A percentile compares a stretch with the other conserved stretches of the same genome.
Evolutionary conservation across 139 green algal species (phyloP).

Genomic region (Prasinococcaceae sp.): DNA sequence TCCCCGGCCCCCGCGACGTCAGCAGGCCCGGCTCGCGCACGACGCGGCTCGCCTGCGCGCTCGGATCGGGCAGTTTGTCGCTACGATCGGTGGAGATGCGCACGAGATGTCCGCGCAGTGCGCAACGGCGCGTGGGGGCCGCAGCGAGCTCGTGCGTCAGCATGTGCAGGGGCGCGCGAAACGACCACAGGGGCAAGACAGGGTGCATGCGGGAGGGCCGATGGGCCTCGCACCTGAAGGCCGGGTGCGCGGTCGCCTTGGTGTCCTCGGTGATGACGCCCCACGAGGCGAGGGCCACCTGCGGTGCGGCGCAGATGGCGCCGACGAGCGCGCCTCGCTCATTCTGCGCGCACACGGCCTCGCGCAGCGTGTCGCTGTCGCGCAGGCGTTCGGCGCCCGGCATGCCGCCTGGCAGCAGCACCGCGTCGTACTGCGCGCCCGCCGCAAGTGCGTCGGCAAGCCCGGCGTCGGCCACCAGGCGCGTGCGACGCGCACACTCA

Average conservation of each 20-base stretch:
- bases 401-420: conserved; percentile 63
- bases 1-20: conserved; percentile 75
- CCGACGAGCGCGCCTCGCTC: conserved; percentile 32
- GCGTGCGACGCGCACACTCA: background rate
- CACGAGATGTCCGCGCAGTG: background rate
- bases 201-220: no score
- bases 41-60: conserved; percentile 54
- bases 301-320: conserved; percentile 89
- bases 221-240: conserved; percentile 61
- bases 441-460: no score
- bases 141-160: no score
- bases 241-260: conserved; percentile 76
- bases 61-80: conserved; percentile 19
- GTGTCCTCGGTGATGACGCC: conserved; percentile 53
- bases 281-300: conserved; percentile 65
- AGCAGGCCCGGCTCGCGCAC: conserved; percentile 69
- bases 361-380: conserved; percentile 38
- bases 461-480: no score
- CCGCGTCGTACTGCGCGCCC: no score
- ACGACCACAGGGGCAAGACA: no score
- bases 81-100: no score
- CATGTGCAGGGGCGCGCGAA: no score
- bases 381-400: conserved; percentile 75
- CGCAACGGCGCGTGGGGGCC: background rate
- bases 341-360: conserved; percentile 46